Percentiles rank a stretch among this genome's conserved stretches.
Conservation (phyloP, 306 rosid genomes). For the Ziziphus jujuba region DNA sequence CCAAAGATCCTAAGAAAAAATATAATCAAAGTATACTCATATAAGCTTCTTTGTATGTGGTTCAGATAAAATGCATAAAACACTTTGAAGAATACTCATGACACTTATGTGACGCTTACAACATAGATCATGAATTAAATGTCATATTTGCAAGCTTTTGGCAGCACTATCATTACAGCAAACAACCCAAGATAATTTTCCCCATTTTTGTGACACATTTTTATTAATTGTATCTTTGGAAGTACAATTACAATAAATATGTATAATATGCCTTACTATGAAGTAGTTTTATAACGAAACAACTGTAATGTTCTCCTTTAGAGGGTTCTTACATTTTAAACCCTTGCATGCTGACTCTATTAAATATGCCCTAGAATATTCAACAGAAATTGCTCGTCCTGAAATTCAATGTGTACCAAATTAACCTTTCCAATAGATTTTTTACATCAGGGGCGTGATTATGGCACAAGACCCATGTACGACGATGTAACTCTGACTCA, state of each 20-base stretch:
- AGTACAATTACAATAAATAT: background rate
- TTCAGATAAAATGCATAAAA: background rate
- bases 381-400: no score
- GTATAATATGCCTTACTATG: no score
- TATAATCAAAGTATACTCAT: background rate
- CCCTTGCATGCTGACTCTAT: no score
- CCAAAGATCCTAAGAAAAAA: conserved; percentile 4
- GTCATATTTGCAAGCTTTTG: background rate
- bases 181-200: background rate
- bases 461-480: no score
- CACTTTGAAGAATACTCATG: background rate
- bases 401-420: no score
- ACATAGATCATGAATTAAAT: background rate
- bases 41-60: background rate
- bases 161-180: background rate
- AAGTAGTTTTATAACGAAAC: no score
- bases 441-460: no score
- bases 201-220: background rate
- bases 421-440: no score
- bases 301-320: no score
- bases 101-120: background rate
- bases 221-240: background rate
- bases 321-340: no score
- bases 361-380: no score
- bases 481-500: no score